Evolutionary conservation across 2,329 filamentous ascomycete genomes (phyloP).

Genomic region (Microdochium bolleyi): DNA sequence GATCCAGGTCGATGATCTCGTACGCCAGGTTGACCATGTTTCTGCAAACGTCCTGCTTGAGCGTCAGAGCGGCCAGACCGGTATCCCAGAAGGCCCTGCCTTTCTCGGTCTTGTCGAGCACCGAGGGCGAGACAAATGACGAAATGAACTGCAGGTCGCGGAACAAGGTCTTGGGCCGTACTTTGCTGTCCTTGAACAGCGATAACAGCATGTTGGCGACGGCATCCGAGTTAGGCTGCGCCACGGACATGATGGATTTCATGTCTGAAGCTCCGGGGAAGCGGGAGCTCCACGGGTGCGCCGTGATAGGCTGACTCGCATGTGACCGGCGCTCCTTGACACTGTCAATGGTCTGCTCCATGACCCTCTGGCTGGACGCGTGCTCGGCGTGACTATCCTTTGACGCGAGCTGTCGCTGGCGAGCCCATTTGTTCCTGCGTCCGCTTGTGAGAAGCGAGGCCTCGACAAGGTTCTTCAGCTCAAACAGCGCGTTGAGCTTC

Average conservation of each 20-base stretch:
- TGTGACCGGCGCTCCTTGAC: constrained; percentile 61
- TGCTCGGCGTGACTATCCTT: constrained; percentile 13
- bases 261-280: constrained; percentile 37
- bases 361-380: constrained; percentile 14
- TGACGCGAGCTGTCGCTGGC: constrained; percentile 31
- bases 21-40: constrained; percentile 75
- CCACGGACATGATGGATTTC: constrained; percentile 39
- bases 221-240: constrained; percentile 49
- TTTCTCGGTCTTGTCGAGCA: constrained; percentile 54
- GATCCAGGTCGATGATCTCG: constrained; percentile 54
- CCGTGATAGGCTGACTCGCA: constrained; percentile 29
- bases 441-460: constrained; percentile 59
- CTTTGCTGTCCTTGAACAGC: constrained; percentile 58
- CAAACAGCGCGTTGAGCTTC: constrained; percentile 76
- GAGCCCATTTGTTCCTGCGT: constrained; percentile 22
- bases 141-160: constrained; percentile 72
- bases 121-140: constrained; percentile 51
- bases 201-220: constrained; percentile 60
- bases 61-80: constrained; percentile 74
- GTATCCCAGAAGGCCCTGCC: constrained; percentile 87
- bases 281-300: constrained; percentile 23
- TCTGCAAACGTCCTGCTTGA: constrained; percentile 81
- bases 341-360: constrained; percentile 63
- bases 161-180: constrained; percentile 74
- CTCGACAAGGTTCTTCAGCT: constrained; percentile 74